A percentile compares a stretch with the other conserved stretches of the same genome.
Evolutionary conservation across 2,329 filamentous ascomycete species (phyloP).

Genomic region (Diplodia intermedia): DNA sequence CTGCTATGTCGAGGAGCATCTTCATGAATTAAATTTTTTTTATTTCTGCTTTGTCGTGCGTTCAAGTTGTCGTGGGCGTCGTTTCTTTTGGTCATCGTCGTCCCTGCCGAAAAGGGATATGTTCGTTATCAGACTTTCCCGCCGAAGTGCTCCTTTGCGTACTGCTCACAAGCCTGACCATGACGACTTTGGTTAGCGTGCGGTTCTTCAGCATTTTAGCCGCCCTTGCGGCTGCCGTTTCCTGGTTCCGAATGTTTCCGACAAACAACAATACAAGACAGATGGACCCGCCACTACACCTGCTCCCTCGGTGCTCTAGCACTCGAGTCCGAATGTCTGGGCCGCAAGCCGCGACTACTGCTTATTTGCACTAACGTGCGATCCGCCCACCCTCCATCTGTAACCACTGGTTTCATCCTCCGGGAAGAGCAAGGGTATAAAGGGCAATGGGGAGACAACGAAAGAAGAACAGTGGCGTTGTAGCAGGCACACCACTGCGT

Average conservation of each 20-base stretch:
- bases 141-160: slow-evolving; percentile 93
- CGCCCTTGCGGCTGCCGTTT: neutral
- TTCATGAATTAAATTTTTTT: slow-evolving; percentile 1
- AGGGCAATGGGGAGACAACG: neutral
- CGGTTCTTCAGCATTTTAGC: slow-evolving; percentile 24
- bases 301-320: neutral
- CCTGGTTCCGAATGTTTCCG: neutral
- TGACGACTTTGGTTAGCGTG: slow-evolving; percentile 28
- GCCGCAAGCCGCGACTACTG: neutral
- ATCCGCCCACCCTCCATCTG: slow-evolving; percentile 8
- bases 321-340: slow-evolving; percentile 12
- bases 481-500: slow-evolving; percentile 9
- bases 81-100: neutral
- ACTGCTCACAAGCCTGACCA: slow-evolving; percentile 80
- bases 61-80: slow-evolving; percentile 1
- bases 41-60: slow-evolving; percentile 14
- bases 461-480: slow-evolving; percentile 22
- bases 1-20: slow-evolving; percentile 10
- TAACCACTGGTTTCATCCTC: slow-evolving; percentile 9
- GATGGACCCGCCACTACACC: slow-evolving; percentile 6
- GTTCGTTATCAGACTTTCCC: slow-evolving; percentile 42
- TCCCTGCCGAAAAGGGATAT: neutral
- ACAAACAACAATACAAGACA: slow-evolving; percentile 22
- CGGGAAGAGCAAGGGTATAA: neutral
- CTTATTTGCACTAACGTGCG: neutral